Base-by-base conservation (phyloP, 2,329 filamentous ascomycete species). In the Monilinia fructicola region DNA sequence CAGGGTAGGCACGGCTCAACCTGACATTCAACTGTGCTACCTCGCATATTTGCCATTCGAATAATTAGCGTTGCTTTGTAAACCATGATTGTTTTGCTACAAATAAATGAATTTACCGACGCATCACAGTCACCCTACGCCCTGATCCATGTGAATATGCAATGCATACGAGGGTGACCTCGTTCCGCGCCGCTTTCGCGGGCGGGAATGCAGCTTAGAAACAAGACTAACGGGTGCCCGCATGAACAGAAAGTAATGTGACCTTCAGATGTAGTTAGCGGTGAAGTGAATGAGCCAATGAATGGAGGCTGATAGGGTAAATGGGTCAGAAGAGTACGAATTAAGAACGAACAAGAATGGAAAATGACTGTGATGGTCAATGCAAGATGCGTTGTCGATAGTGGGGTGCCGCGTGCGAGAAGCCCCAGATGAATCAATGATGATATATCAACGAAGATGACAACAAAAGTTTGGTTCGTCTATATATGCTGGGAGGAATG, bases 181-280 rank as follows among this genome's bases (percentile, higher is more conserved):
- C 69, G 71, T 68, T 71, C 71, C 72, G 71, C 71, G 70, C 73
- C 72, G 71, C 69, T 68, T 67, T 73, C 68, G 70, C 70, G 69
- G 69, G 56, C 68, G 71, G 71, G 71, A 74, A 73, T 71, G 71
- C 71, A 71, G 53, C 65, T 64, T 46, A 69, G 67, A 68, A 64
- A 70, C 67, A 63, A 48, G 66, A 70, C 69, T 70, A 71, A 69
- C 73, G 73, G 73, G 59, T 71, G 65, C 69, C 65, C 73, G 73
- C 73, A 74, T 74, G 69, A 70, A 54, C 26, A 42, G 67, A 54
- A 65, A 56, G 64, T 73, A 72, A 69, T 68, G 70, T 74, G 73
- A 74, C 67, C 42, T 71, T 67, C 68, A 68, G 68, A 48, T 58
- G 26, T 52, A 38, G 50, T 50, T 64, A 62, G 71, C 70, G 71